Percentiles rank a stretch among this genome's conserved stretches.
These are phyloP conservation scores for Fusarium setosum DNA, from an alignment of 2,329 filamentous ascomycete genomes.

Conservation along the genomic window DNA sequence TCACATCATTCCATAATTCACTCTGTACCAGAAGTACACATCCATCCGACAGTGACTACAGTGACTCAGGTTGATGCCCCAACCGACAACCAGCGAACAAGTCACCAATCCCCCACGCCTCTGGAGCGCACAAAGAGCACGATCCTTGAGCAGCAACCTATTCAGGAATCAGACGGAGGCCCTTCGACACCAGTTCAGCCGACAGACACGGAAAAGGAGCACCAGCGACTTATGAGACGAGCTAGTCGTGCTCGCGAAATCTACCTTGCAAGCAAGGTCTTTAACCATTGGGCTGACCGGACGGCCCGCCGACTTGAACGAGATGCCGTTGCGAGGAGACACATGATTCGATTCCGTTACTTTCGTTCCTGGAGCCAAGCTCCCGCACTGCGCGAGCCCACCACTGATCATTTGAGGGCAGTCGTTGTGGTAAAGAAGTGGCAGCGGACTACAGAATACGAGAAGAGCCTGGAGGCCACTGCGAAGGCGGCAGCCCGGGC, in stretches of 20 bases:
- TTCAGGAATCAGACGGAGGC: slow-evolving; percentile 3
- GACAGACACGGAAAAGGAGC: slow-evolving; percentile 22
- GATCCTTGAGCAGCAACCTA: background rate
- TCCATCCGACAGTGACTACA: slow-evolving; percentile 3
- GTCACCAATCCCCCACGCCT: slow-evolving; percentile 4
- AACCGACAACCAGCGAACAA: slow-evolving; percentile 14
- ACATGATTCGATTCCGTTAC: slow-evolving; percentile 71
- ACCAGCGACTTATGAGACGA: slow-evolving; percentile 53
- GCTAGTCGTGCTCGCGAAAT: slow-evolving; percentile 73
- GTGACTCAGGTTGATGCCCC: slow-evolving; percentile 1
- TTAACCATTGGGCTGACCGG: slow-evolving; percentile 70
- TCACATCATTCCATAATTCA: background rate
- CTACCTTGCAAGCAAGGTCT: slow-evolving; percentile 61
- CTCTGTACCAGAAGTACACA: background rate
- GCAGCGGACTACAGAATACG: slow-evolving; percentile 43
- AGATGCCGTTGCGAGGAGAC: slow-evolving; percentile 75
- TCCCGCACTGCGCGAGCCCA: slow-evolving; percentile 45
- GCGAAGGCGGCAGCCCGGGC: slow-evolving; percentile 37
- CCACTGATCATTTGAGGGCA: slow-evolving; percentile 45
- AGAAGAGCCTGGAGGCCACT: slow-evolving; percentile 42
- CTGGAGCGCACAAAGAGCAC: slow-evolving; percentile 4
- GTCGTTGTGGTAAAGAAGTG: slow-evolving; percentile 48
- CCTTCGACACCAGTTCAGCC: slow-evolving; percentile 17
- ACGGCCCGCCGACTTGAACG: slow-evolving; percentile 73
- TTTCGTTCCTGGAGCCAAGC: slow-evolving; percentile 51